Percentiles rank a stretch among this genome's conserved stretches.
Evolutionary conservation across 371 early-diverging fungal species (phyloP).

Genomic region (Funneliformis caledonium): DNA sequence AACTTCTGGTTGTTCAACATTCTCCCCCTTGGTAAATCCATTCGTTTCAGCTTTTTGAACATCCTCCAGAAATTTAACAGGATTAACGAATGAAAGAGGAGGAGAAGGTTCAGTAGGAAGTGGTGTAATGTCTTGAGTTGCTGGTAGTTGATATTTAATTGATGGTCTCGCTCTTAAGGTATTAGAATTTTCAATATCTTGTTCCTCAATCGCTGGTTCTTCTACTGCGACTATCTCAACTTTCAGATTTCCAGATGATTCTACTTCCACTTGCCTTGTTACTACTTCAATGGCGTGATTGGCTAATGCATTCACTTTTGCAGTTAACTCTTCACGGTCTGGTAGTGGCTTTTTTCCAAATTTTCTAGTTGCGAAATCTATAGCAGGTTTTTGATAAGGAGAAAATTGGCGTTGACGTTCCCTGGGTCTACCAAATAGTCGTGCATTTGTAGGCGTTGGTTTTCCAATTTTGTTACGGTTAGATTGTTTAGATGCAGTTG

Average conservation of each 20-base stretch:
- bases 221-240: neutral
- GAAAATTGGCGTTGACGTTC: constrained; percentile 19
- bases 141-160: constrained; percentile 8
- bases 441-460: neutral
- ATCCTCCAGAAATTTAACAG: constrained; percentile 26
- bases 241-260: neutral
- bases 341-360: neutral
- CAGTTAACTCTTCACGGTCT: neutral
- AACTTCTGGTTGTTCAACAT: too few relatives aligned
- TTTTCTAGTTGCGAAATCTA: neutral
- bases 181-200: neutral
- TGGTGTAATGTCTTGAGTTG: neutral
- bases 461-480: neutral
- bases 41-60: neutral
- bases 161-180: neutral
- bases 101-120: constrained; percentile 10
- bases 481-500: constrained; percentile 7
- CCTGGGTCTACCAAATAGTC: neutral
- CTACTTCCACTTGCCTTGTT: neutral
- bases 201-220: neutral
- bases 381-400: constrained; percentile 9
- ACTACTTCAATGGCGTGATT: constrained; percentile 21
- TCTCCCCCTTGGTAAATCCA: neutral
- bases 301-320: constrained; percentile 7
- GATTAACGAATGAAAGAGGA: constrained; percentile 25